phyloP scores from a whole-genome alignment of 768 basidiomycete genomes.

The Collybia mongolica region DNA sequence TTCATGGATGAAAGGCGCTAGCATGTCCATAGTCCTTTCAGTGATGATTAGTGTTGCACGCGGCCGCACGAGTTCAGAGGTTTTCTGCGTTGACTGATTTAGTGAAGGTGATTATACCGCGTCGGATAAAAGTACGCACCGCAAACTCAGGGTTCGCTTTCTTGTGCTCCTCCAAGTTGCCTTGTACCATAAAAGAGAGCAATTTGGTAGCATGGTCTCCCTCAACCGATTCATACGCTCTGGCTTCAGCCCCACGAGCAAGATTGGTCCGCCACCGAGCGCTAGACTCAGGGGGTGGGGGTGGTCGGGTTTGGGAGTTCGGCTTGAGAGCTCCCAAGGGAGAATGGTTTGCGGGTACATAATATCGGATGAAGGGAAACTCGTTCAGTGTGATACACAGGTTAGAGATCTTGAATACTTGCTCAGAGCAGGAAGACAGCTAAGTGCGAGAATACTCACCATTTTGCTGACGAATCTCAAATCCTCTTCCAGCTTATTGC shows the following conservation, averaged over 20 bases:
- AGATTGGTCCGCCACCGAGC: slow-evolving; percentile 81
- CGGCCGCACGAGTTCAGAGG: slow-evolving; percentile 43
- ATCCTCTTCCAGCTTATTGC: slow-evolving; percentile 85
- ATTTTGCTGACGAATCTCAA: slow-evolving; percentile 71
- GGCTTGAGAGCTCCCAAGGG: slow-evolving; percentile 86
- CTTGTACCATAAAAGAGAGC: slow-evolving; percentile 84
- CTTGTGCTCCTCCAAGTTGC: slow-evolving; percentile 83
- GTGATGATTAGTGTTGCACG: slow-evolving; percentile 86
- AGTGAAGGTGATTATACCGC: background rate
- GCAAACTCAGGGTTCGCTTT: slow-evolving; percentile 84
- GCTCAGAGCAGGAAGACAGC: background rate
- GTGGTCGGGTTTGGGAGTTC: slow-evolving; percentile 58
- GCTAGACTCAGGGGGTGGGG: slow-evolving; percentile 61
- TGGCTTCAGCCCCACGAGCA: slow-evolving; percentile 67
- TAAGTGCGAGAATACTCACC: slow-evolving; percentile 36
- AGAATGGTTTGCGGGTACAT: slow-evolving; percentile 76
- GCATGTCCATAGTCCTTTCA: slow-evolving; percentile 93
- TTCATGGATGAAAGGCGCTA: slow-evolving; percentile 91
- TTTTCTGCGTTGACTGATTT: slow-evolving; percentile 40
- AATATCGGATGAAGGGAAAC: slow-evolving; percentile 91
- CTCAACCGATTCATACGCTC: slow-evolving; percentile 68
- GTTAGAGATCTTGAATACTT: slow-evolving; percentile 67
- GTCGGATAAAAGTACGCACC: slow-evolving; percentile 44
- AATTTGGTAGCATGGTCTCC: slow-evolving; percentile 78
- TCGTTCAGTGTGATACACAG: slow-evolving; percentile 89